Evolutionary conservation across 345 rosid genomes (phyloP), one percentile per base, ranked within the genome.

Genomic region (Euclidium syriacum): DNA sequence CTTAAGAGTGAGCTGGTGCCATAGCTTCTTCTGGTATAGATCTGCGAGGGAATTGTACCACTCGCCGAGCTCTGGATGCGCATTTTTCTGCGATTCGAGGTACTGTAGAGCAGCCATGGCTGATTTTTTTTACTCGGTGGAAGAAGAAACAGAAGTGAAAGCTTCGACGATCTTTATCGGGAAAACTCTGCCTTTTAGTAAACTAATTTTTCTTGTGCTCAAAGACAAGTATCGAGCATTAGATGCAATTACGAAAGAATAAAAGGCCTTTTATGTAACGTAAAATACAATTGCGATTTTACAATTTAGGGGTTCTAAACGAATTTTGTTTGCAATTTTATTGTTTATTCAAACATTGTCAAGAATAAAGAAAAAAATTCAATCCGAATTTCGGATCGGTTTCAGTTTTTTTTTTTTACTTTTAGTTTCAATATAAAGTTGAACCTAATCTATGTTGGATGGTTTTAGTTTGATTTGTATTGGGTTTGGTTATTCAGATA

Each of bases 1-100:
- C 85, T 94, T 94, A 67, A 85, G 79, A 72, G 96, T 84, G 74
- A 94, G 97, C 77, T 94, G 96, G 39, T 94, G 96, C 97, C 99
- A 94, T 5, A 94, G 99, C 83, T 90, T 94, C 82, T 77, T 84
- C 80, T 87, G 86, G 73, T 94, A 94, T 73, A 94, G 99, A 84
- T 94, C 96, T 67, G 91, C 87, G n/a, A 92, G 75, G n/a, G 91
- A 70, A 77, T 83, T 89, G 84, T 73, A 89, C 98, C 98, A 92
- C 30, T 89, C 98, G 8, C 67, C 79, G 7, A 83, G 82, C 74
- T 92, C 98, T 1, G 96, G 96, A 42, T 89, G 86, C 48, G 71
- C 77, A 57, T 48, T 83, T 55, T 80, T 80, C 50, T 75, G 78
- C n/a, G 89, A 60, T 46, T 94, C 96, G 44, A 90, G 74, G 77